These are phyloP conservation scores for Silene noctiflora DNA, from an alignment of 179 eudicot species.

Conservation along the genomic window DNA sequence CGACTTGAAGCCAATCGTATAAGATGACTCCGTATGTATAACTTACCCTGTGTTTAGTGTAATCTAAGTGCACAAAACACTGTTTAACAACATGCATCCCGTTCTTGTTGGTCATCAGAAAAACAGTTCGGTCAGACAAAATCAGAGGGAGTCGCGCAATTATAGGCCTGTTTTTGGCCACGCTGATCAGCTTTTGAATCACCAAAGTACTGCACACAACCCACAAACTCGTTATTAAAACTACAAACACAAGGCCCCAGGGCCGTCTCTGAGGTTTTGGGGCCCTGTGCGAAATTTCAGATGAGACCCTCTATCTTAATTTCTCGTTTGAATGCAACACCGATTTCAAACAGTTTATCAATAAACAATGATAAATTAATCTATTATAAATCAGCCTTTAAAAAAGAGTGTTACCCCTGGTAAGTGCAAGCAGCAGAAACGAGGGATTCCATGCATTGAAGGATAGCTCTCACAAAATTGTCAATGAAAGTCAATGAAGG, in stretches of 20 bases:
- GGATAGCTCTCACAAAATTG: background rate
- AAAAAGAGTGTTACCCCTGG: background rate
- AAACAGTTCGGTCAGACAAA: background rate
- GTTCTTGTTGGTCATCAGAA: background rate
- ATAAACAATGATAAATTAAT: too few relatives aligned
- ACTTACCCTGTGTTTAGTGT: background rate
- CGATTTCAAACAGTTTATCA: too few relatives aligned
- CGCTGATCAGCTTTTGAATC: conserved; percentile 15
- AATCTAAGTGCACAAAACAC: conserved; percentile 14
- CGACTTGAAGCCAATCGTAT: too few relatives aligned
- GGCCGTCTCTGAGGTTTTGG: too few relatives aligned
- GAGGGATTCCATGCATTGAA: background rate
- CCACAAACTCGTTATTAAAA: background rate
- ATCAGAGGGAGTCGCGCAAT: background rate
- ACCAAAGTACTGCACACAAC: conserved; percentile 2
- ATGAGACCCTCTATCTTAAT: too few relatives aligned
- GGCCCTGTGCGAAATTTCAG: too few relatives aligned
- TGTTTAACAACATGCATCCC: conserved; percentile 16
- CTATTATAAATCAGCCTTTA: too few relatives aligned
- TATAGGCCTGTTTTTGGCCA: background rate
- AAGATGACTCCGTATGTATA: too few relatives aligned
- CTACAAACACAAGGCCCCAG: background rate
- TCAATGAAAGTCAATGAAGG: background rate
- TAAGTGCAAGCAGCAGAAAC: background rate
- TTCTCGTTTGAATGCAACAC: too few relatives aligned